Percentiles rank a stretch among this genome's conserved stretches.
Evolutionary conservation across 805 yeast species (phyloP).

Genomic region (Metschnikowia proteae): DNA sequence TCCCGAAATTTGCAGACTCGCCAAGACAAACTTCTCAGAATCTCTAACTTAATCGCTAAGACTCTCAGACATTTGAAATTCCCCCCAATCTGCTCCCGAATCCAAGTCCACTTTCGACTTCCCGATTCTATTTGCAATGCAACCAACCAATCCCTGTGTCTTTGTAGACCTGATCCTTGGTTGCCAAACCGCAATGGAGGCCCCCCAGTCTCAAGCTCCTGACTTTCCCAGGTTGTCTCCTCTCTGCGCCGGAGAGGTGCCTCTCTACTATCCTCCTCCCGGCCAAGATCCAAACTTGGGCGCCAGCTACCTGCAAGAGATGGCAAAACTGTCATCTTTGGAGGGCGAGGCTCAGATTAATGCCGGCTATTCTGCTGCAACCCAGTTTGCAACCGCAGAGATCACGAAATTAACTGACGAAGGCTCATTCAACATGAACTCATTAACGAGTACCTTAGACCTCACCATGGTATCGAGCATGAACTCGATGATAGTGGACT

Average conservation of each 20-base stretch:
- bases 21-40: background rate
- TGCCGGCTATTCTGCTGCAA: background rate
- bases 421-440: background rate
- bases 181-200: background rate
- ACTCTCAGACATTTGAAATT: background rate
- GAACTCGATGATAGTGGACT: background rate
- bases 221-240: background rate
- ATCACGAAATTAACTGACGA: background rate
- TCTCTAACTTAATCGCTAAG: background rate
- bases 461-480: background rate
- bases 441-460: background rate
- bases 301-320: background rate
- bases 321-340: too few species aligned
- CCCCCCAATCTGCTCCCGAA: background rate
- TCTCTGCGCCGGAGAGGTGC: background rate
- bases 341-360: background rate
- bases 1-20: background rate
- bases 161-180: background rate
- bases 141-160: background rate
- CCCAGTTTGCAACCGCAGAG: background rate
- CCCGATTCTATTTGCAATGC: slow-evolving; percentile 1
- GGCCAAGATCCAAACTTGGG: background rate
- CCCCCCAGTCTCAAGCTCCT: background rate
- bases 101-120: background rate
- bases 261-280: background rate